Evolutionary conservation across 345 rosid species (phyloP).

Genomic region (Physaria fendleri): DNA sequence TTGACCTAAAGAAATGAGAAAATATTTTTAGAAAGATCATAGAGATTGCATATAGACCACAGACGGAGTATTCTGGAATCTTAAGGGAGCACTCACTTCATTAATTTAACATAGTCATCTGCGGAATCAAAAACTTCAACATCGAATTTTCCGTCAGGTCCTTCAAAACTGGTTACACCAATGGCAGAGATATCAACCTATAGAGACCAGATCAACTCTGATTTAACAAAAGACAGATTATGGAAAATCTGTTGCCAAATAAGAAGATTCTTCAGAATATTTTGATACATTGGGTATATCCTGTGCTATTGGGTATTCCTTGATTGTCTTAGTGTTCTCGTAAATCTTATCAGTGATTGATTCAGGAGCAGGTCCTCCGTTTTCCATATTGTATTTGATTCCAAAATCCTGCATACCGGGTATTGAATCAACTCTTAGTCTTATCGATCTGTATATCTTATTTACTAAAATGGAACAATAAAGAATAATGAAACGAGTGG

Average conservation of each 20-base stretch:
- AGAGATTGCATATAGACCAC: background rate
- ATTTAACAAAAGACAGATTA: background rate
- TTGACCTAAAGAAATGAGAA: slow-evolving; percentile 41
- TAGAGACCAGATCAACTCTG: background rate
- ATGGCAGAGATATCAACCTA: slow-evolving; percentile 71
- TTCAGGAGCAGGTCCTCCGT: slow-evolving; percentile 99
- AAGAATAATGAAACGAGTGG: background rate
- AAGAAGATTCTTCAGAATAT: slow-evolving; percentile 14
- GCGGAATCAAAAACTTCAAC: slow-evolving; percentile 97
- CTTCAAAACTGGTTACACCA: slow-evolving; percentile 64
- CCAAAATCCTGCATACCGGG: slow-evolving; percentile 73
- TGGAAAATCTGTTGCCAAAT: background rate
- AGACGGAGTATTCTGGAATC: background rate
- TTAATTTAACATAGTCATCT: slow-evolving; percentile 73
- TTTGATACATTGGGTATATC: slow-evolving; percentile 61
- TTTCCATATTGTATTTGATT: slow-evolving; percentile 99
- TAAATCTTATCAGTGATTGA: slow-evolving; percentile 87
- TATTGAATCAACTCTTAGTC: slow-evolving; percentile 5
- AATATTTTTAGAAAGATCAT: background rate
- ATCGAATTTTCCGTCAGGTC: slow-evolving; percentile 86
- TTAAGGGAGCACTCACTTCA: slow-evolving; percentile 62
- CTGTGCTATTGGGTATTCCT: slow-evolving; percentile 71
- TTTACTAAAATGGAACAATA: background rate
- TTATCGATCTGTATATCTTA: background rate
- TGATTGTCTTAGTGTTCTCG: slow-evolving; percentile 89